Percentiles rank a stretch among this genome's conserved stretches.
phyloP scores from a whole-genome alignment of 495 filamentous ascomycete species.

The Tricharina praecox region DNA sequence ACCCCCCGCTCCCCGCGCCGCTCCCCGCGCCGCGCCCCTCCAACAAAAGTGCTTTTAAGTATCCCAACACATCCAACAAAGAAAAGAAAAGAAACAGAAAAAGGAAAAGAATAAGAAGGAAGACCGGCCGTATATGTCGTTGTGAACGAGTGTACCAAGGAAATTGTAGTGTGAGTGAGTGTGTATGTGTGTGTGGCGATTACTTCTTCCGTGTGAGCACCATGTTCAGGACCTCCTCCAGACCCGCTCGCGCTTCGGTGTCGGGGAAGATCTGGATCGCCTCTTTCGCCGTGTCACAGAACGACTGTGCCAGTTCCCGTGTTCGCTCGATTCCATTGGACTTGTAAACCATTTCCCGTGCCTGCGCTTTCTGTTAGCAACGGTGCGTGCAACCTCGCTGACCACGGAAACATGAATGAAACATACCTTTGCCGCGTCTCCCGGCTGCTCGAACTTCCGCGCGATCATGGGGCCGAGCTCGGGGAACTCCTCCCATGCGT shows the following conservation, averaged over 20 bases:
- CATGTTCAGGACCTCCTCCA: conserved; percentile 86
- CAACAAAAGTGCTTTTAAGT: neutral
- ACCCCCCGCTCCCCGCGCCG: no score
- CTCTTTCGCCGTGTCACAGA: conserved; percentile 69
- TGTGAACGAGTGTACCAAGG: no score
- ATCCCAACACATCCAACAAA: neutral
- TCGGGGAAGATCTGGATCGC: conserved; percentile 71
- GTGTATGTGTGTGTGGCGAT: conserved; percentile 3
- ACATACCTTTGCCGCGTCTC: conserved; percentile 69
- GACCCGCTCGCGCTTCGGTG: conserved; percentile 75
- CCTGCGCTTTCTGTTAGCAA: no score
- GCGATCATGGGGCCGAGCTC: conserved; percentile 80
- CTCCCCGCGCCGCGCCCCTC: no score
- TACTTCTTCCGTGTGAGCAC: conserved; percentile 79
- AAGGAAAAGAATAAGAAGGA: neutral
- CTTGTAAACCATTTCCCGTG: conserved; percentile 60
- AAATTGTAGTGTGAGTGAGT: no score
- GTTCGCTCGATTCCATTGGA: conserved; percentile 86
- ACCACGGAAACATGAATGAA: no score
- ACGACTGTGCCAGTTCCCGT: conserved; percentile 71
- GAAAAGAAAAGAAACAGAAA: conserved; percentile 2
- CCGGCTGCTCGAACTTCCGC: conserved; percentile 67
- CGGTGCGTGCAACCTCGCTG: no score
- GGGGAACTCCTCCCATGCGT: conserved; percentile 81
- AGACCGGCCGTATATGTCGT: no score